Base-by-base conservation (phyloP, 768 basidiomycete species). In the Chiua virens region DNA sequence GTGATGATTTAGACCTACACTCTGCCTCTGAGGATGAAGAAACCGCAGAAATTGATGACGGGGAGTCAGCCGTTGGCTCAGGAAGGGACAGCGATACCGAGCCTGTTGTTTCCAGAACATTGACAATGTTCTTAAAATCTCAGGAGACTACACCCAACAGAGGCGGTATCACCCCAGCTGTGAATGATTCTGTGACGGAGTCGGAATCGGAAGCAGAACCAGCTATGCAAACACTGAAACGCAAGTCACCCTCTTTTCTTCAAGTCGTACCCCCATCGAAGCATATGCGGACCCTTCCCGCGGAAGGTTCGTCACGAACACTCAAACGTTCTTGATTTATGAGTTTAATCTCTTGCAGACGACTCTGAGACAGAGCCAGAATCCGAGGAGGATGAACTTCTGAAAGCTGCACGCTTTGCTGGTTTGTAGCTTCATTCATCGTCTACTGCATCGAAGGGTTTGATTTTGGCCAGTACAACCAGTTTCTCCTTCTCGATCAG, bases 291-390 rank as follows among this genome's bases (percentile, higher is more conserved):
- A 40, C 40, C 11, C 36, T 54, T 41, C 41, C 25, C 3, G 15
- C n/a, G 18, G 41, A 57, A 3, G 65, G 68, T 71, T 47, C 28
- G 56, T 46, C n/a, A 18, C 42, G 2, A 28, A 22, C 5, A 28
- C 23, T 5, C 3, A 20, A 30, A 13, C 2, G 0, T 22, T 27
- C 11, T 35, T 21, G 14, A 13, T 11, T 25, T 11, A 9, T 41
- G 5, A 25, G 41, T 3, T 20, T 23, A 23, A 23, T 39, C 43
- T 9, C 21, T 44, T 8, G 11, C n/a, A 60, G 71, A 72, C 28
- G 73, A 72, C 45, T 77, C 79, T 1, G 74, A 67, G 18, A 79
- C 80, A 15, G 78, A 85, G 57, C 66, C 80, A 5, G 76, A 75
- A 47, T 71, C 74, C 5, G 30, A 30, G 30, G 73, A 73, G 18